phyloP scores from a whole-genome alignment of 768 basidiomycete genomes.

The Russula vinacea region DNA sequence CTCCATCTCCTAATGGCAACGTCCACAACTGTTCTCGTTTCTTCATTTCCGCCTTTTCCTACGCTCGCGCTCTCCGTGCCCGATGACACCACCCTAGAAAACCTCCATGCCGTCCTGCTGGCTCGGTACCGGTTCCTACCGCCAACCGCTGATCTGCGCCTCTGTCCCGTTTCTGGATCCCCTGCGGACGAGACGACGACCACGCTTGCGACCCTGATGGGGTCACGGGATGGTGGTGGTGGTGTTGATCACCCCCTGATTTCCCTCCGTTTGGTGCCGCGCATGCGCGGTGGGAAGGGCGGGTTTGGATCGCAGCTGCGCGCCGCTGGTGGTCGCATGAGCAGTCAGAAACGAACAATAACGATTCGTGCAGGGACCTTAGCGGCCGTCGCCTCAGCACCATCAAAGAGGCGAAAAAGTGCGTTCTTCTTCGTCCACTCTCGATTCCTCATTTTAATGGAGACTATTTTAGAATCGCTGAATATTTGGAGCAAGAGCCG shows the following conservation, averaged over 20 bases:
- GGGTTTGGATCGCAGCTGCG: conserved; percentile 96
- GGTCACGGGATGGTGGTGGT: conserved; percentile 25
- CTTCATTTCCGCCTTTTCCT: conserved; percentile 59
- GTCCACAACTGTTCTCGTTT: conserved; percentile 52
- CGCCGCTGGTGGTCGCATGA: conserved; percentile 97
- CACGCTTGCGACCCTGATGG: conserved; percentile 39
- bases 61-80: conserved; percentile 50
- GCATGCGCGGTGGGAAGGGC: conserved; percentile 88
- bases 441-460: too few species aligned
- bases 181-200: conserved; percentile 35
- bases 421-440: conserved; percentile 31
- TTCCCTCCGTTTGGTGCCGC: conserved; percentile 69
- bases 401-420: conserved; percentile 96
- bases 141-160: conserved; percentile 39
- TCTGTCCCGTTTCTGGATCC: conserved; percentile 43
- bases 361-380: conserved; percentile 91
- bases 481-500: conserved; percentile 82
- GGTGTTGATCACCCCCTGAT: conserved; percentile 41
- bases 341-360: conserved; percentile 92
- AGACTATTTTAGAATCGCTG: conserved; percentile 68
- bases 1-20: conserved; percentile 41
- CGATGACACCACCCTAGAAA: conserved; percentile 40
- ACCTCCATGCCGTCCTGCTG: conserved; percentile 45
- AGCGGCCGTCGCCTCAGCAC: conserved; percentile 87
- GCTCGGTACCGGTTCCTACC: conserved; percentile 51